Evolutionary conservation across 352 stramenopile species (phyloP).

Genomic region (Elongisporangium undulatum): DNA sequence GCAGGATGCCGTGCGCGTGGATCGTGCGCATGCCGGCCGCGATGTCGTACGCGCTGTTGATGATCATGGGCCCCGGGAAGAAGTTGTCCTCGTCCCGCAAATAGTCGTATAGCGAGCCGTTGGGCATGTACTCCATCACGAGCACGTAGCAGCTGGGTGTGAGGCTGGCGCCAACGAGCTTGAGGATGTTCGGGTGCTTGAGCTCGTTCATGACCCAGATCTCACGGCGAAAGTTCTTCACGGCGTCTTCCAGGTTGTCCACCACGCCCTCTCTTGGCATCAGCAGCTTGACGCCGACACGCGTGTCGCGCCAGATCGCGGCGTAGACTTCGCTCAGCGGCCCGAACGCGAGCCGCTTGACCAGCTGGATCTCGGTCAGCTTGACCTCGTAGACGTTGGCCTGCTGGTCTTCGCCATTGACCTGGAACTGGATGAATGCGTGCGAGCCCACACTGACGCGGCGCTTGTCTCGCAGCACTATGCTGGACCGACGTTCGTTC

Average conservation of each 20-base stretch:
- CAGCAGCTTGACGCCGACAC: slow-evolving; percentile 72
- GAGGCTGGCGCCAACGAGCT: slow-evolving; percentile 69
- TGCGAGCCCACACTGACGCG: slow-evolving; percentile 54
- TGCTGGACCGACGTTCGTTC: slow-evolving; percentile 56
- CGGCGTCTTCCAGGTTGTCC: slow-evolving; percentile 61
- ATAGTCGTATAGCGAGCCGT: slow-evolving; percentile 82
- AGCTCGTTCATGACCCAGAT: slow-evolving; percentile 79
- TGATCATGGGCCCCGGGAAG: slow-evolving; percentile 53
- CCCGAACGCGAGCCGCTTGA: slow-evolving; percentile 67
- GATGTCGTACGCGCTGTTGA: slow-evolving; percentile 61
- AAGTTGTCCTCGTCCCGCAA: slow-evolving; percentile 71
- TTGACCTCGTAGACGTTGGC: slow-evolving; percentile 78
- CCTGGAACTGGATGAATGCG: slow-evolving; percentile 60
- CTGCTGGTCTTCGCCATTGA: slow-evolving; percentile 63
- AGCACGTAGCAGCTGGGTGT: slow-evolving; percentile 77
- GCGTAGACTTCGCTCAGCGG: slow-evolving; percentile 75
- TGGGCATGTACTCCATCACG: slow-evolving; percentile 86
- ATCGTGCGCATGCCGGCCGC: slow-evolving; percentile 61
- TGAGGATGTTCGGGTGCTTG: slow-evolving; percentile 71
- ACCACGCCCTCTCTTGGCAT: slow-evolving; percentile 69
- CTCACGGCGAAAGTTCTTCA: slow-evolving; percentile 77
- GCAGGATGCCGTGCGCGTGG: slow-evolving; percentile 48
- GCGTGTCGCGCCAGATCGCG: slow-evolving; percentile 69
- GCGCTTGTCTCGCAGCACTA: slow-evolving; percentile 50
- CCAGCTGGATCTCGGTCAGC: slow-evolving; percentile 64